Evolutionary conservation across 139 green algal species (phyloP), one percentile per base, ranked within the genome.

Genomic region (Zygnema circumcarinatum): DNA sequence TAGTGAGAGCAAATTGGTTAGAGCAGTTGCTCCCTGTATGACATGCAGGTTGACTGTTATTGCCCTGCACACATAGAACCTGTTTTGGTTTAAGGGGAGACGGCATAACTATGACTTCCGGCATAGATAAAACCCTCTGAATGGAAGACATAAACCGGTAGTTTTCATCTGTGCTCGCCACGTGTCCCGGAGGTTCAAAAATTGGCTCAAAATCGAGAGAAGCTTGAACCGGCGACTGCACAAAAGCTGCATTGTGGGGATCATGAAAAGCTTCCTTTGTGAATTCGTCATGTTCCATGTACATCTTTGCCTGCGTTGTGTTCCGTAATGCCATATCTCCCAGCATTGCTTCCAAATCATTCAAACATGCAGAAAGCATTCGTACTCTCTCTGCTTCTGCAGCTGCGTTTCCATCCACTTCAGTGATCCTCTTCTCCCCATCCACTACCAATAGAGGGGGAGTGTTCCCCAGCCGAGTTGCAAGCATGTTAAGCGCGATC

Each of bases 231-330:
- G 42, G 56, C 11, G 40, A 21, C 22, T 36, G 38, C 25, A 38
- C 79, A 38, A 29, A 38, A 7, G 38, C 79, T n/a, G 22, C 47
- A n/a, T 38, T 40, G 29, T 86, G 32, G 3, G 32, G 74, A 53
- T 79, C 16, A 53, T 86, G 79, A 41, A 79, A 86, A 22, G 32
- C 40, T 38, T 78, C 74, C 52, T 86, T 86, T 67, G 79, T 86
- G 31, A 86, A 86, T 29, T 42, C 54, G 79, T 86, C 79, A 25
- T 86, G 79, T 68, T 86, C 79, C 25, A 86, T 25, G 47, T 86
- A 68, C 21, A 86, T 39, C n/a, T 79, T 79, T 38, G 79, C 79
- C 2, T 79, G 22, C 1, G 79, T 86, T 67, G 79, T 62, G 79
- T 86, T 86, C 38, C 31, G 79, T 40, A 86, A 68, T 40, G 79